Evolutionary conservation across 1,284 basidiomycete genomes (phyloP).

Genomic region (Fomitiporia mediterranea): DNA sequence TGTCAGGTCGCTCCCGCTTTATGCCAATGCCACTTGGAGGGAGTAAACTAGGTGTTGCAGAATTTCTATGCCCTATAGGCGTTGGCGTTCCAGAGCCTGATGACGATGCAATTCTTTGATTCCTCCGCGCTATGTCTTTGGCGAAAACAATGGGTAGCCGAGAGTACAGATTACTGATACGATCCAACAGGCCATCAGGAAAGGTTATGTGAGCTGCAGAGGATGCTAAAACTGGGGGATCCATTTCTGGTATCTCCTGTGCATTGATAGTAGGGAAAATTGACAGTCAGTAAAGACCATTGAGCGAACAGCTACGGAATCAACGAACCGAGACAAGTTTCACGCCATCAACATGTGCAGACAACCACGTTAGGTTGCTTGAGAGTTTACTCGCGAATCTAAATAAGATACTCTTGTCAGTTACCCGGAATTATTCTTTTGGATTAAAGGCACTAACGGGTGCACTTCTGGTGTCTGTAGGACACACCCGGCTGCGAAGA

Average conservation of each 20-base stretch:
- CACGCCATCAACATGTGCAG: conserved; percentile 50
- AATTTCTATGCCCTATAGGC: conserved; percentile 8
- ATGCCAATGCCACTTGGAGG: conserved; percentile 30
- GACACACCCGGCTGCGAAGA: conserved; percentile 47
- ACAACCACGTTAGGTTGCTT: conserved; percentile 68
- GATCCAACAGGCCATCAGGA: conserved; percentile 38
- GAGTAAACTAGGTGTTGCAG: conserved; percentile 24
- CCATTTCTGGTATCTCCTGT: conserved; percentile 14
- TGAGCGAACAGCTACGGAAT: not conserved
- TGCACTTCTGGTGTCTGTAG: conserved; percentile 47
- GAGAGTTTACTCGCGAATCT: conserved; percentile 36
- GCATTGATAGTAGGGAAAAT: not conserved
- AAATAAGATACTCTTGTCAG: not conserved
- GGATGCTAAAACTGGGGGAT: conserved; percentile 22
- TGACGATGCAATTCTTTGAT: conserved; percentile 27
- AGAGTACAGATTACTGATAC: conserved; percentile 58
- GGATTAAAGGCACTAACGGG: conserved; percentile 43
- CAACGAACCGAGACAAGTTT: not conserved
- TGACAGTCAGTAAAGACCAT: not conserved
- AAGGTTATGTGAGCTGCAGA: conserved; percentile 32
- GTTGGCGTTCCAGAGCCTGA: not conserved
- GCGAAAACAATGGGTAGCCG: conserved; percentile 57
- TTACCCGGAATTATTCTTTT: not conserved
- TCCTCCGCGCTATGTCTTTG: conserved; percentile 54
- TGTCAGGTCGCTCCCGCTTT: conserved; percentile 61